Base-by-base conservation (phyloP, 108 stramenopile species). In the Nannochloropsis salina region DNA sequence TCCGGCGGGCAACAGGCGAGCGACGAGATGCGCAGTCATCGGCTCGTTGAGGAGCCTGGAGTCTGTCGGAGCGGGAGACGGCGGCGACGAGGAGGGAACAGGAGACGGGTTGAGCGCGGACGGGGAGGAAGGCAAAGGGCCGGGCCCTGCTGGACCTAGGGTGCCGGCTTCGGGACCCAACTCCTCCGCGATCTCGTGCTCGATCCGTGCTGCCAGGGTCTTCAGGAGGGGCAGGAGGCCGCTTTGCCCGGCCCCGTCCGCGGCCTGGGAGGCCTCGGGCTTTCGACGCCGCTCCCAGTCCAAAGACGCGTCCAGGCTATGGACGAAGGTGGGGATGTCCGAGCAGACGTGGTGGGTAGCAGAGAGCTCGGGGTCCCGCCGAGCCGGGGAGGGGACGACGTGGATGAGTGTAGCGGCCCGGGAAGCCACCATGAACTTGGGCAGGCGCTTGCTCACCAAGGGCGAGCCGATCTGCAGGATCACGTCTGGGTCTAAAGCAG, bases 381-480 rank as follows among this genome's bases (percentile, higher is more conserved):
- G 44, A 6, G 47, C 82, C 6, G 43, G 47, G 21, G 11, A 42
- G 74, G 86, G 86, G 82, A 43, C 74, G 47, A 81, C 82, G 47
- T 82, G 44, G 2, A 80, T 80, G 82, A 81, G 43, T 10, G 82
- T 8, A 9, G 21, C 44, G n/a, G 42, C n/a, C 83, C 43, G 45
- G 21, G 83, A n/a, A 18, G 83, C 41, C 83, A 83, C 83, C 80
- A 90, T 83, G 42, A 86, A 83, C 47, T 44, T 41, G n/a, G 44
- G 86, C 12, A 97, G 88, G 84, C 94, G 93, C 42, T 93, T 94
- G 11, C 95, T 95, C 43, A 96, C 90, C 2, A 97, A 85, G 1
- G 95, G 95, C 41, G 93, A 84, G 8, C 96, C 95, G 87, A 96
- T 83, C 84, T 97, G 96, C 42, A 97, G 82, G 42, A 97, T 86